These are phyloP conservation scores for Ensete ventricosum DNA, from an alignment of 176 grass and related monocot genomes.

Conservation along the genomic window DNA sequence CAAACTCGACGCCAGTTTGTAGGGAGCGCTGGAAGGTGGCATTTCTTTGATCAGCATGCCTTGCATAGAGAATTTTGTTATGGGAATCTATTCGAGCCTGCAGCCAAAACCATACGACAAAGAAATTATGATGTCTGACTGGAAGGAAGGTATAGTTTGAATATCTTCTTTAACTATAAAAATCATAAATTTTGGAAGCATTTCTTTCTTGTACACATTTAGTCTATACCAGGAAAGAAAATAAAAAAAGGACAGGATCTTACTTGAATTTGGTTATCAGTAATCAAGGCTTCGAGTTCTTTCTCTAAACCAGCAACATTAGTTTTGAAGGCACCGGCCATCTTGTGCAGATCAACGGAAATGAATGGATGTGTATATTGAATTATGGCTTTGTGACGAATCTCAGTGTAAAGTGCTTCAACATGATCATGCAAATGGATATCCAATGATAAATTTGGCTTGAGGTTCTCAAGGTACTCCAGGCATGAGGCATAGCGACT, in stretches of 20 bases:
- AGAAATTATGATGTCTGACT: background rate
- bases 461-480: conserved; percentile 23
- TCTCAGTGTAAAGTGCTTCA: conserved; percentile 15
- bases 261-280: conserved; percentile 80
- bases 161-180: background rate
- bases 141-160: background rate
- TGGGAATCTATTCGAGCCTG: conserved; percentile 97
- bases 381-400: conserved; percentile 53
- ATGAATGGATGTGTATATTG: conserved; percentile 94
- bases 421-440: conserved; percentile 27
- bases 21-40: conserved; percentile 73
- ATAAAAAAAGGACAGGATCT: background rate
- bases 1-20: conserved; percentile 71
- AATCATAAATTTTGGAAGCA: too few species aligned
- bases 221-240: background rate
- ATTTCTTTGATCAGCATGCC: conserved; percentile 76
- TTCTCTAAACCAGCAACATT: conserved; percentile 66
- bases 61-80: conserved; percentile 92
- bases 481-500: conserved; percentile 22
- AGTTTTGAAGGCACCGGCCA: conserved; percentile 87
- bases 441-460: conserved; percentile 18
- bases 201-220: too few species aligned
- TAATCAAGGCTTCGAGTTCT: conserved; percentile 81
- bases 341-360: conserved; percentile 86
- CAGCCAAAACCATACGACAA: background rate